Conservation (phyloP, 805 yeast species). For the Suhomyces prunicola region DNA sequence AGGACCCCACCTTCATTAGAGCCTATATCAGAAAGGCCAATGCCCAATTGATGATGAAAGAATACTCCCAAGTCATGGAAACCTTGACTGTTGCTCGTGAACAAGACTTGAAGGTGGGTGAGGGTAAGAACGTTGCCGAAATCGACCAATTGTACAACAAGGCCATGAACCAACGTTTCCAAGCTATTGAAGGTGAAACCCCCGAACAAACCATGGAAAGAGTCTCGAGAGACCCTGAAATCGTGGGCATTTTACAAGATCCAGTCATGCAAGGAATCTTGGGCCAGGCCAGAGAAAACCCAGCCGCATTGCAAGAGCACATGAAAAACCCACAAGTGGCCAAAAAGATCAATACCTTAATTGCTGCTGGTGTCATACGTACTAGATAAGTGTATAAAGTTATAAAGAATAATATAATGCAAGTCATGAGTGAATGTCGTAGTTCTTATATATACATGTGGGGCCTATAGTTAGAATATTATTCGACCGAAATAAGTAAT, state of each 20-base stretch:
- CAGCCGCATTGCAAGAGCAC: constrained; percentile 96
- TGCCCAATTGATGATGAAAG: constrained; percentile 88
- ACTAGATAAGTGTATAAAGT: constrained; percentile 51
- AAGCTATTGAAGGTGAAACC: constrained; percentile 81
- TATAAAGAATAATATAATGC: background rate
- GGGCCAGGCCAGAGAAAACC: constrained; percentile 90
- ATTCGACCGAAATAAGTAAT: background rate
- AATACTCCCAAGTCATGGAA: constrained; percentile 75
- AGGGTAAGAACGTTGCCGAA: constrained; percentile 60
- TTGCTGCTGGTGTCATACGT: constrained; percentile 96
- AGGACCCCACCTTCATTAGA: constrained; percentile 86
- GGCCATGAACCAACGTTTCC: constrained; percentile 78
- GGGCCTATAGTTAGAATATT: background rate
- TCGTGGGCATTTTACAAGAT: constrained; percentile 81
- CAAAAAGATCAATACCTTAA: constrained; percentile 80
- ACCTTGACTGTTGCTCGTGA: constrained; percentile 77
- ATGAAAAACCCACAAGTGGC: constrained; percentile 94
- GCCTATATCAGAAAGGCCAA: constrained; percentile 97
- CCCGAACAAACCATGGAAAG: constrained; percentile 93
- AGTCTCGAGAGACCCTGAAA: constrained; percentile 90
- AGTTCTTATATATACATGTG: background rate
- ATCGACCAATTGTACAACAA: constrained; percentile 78
- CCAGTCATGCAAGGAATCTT: constrained; percentile 95
- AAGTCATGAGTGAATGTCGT: background rate
- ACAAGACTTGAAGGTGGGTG: constrained; percentile 61